phyloP scores from a whole-genome alignment of 2,329 filamentous ascomycete genomes.

The Cercospora janseana region DNA sequence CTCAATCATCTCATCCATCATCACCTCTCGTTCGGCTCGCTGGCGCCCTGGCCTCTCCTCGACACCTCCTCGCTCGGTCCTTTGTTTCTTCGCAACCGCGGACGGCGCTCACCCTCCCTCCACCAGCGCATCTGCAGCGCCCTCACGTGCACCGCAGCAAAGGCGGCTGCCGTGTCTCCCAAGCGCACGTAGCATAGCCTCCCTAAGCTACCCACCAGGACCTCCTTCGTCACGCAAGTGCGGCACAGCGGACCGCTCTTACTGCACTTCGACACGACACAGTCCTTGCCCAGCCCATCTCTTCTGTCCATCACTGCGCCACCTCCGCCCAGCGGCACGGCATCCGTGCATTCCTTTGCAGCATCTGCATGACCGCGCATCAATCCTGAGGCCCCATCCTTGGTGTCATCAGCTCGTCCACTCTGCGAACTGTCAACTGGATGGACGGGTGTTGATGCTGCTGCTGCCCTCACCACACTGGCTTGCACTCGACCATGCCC shows the following conservation, averaged over 20 bases:
- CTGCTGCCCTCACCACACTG: neutral
- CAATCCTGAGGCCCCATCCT: slow-evolving; percentile 4
- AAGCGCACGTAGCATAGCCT: too few relatives aligned
- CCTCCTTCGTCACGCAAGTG: too few relatives aligned
- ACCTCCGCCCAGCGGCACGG: neutral
- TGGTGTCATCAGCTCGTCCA: neutral
- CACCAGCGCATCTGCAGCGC: too few relatives aligned
- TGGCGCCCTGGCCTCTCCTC: too few relatives aligned
- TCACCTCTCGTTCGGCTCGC: neutral
- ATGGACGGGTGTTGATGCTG: neutral
- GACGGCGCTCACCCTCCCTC: neutral
- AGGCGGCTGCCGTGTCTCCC: too few relatives aligned
- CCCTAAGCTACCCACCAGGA: too few relatives aligned
- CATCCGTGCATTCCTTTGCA: slow-evolving; percentile 1
- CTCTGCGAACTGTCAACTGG: neutral
- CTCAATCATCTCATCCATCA: slow-evolving; percentile 10
- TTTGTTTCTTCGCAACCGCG: neutral
- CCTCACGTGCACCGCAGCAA: too few relatives aligned
- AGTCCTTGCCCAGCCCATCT: too few relatives aligned
- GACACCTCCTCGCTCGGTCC: too few relatives aligned
- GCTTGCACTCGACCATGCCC: slow-evolving; percentile 9
- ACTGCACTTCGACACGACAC: too few relatives aligned
- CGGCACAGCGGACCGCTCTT: too few relatives aligned
- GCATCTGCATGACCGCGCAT: slow-evolving; percentile 8
- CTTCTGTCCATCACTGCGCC: slow-evolving; percentile 6